These are phyloP conservation scores for Penicillium sp. DNA, from an alignment of 2,329 filamentous ascomycete species.

Conservation along the genomic window DNA sequence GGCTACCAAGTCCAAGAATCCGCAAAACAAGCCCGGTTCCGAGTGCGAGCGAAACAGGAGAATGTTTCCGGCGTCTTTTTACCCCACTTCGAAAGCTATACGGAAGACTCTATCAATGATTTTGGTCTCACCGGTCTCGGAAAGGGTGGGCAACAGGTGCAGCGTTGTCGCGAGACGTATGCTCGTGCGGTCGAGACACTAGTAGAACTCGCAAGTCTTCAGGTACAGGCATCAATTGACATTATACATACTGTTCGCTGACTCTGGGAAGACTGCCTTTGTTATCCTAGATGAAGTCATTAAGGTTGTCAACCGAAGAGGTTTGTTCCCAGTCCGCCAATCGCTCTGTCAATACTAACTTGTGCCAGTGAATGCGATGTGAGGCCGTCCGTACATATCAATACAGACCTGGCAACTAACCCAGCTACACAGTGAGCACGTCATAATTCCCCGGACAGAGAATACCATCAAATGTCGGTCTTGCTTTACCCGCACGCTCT, in stretches of 20 bases:
- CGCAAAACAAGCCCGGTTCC: slow-evolving; percentile 88
- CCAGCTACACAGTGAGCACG: slow-evolving; percentile 49
- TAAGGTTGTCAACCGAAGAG: slow-evolving; percentile 97
- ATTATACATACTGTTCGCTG: background rate
- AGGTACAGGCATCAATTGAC: slow-evolving; percentile 53
- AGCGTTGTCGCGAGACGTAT: slow-evolving; percentile 94
- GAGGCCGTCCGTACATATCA: slow-evolving; percentile 39
- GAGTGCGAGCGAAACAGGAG: slow-evolving; percentile 93
- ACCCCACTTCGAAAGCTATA: slow-evolving; percentile 90
- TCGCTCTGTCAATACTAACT: slow-evolving; percentile 28
- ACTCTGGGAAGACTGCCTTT: slow-evolving; percentile 74
- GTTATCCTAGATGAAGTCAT: slow-evolving; percentile 98
- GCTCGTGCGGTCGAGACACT: slow-evolving; percentile 93
- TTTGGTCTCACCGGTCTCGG: slow-evolving; percentile 95
- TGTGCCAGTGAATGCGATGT: slow-evolving; percentile 85
- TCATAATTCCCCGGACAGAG: slow-evolving; percentile 96
- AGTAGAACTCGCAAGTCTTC: slow-evolving; percentile 90
- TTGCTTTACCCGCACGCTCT: background rate
- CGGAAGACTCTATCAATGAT: slow-evolving; percentile 87
- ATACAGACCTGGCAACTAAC: slow-evolving; percentile 9
- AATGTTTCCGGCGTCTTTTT: slow-evolving; percentile 97
- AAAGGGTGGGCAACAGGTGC: slow-evolving; percentile 96
- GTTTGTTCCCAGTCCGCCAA: slow-evolving; percentile 51
- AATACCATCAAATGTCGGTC: slow-evolving; percentile 95
- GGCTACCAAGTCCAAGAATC: slow-evolving; percentile 98